A percentile compares a stretch with the other conserved stretches of the same genome.
These are phyloP conservation scores for Cadophora gregata DNA, from an alignment of 2,329 filamentous ascomycete genomes.

Conservation along the genomic window DNA sequence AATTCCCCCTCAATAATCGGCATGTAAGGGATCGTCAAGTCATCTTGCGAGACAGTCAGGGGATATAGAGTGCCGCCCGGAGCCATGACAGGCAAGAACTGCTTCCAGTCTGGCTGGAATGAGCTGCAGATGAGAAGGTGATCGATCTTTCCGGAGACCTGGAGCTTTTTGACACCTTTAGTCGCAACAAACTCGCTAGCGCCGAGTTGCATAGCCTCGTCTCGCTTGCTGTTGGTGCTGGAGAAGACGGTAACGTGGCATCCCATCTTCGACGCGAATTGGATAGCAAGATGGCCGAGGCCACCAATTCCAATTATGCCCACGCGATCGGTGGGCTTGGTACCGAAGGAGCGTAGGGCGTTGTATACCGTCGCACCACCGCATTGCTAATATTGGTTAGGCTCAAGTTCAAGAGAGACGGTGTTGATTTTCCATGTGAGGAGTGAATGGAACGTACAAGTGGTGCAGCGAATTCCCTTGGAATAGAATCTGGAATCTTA, in stretches of 20 bases:
- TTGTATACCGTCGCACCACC: slow-evolving; percentile 52
- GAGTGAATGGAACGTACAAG: slow-evolving; percentile 48
- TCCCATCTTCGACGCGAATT: slow-evolving; percentile 68
- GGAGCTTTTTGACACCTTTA: slow-evolving; percentile 43
- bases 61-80: slow-evolving; percentile 66
- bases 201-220: slow-evolving; percentile 64
- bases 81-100: slow-evolving; percentile 66
- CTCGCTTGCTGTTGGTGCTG: slow-evolving; percentile 65
- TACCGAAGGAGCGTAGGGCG: slow-evolving; percentile 46
- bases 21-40: slow-evolving; percentile 42
- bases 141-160: slow-evolving; percentile 43
- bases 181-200: slow-evolving; percentile 66
- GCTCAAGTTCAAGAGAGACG: neutral
- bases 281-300: slow-evolving; percentile 66
- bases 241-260: slow-evolving; percentile 65
- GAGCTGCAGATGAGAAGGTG: slow-evolving; percentile 43
- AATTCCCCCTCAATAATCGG: slow-evolving; percentile 38
- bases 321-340: slow-evolving; percentile 41
- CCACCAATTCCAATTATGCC: slow-evolving; percentile 63
- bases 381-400: slow-evolving; percentile 13
- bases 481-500: slow-evolving; percentile 48
- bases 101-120: slow-evolving; percentile 61
- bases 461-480: slow-evolving; percentile 50
- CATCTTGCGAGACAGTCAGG: slow-evolving; percentile 65
- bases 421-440: neutral